phyloP scores from a whole-genome alignment of 1,284 basidiomycete species.

The Sanghuangporus sanghuang region DNA sequence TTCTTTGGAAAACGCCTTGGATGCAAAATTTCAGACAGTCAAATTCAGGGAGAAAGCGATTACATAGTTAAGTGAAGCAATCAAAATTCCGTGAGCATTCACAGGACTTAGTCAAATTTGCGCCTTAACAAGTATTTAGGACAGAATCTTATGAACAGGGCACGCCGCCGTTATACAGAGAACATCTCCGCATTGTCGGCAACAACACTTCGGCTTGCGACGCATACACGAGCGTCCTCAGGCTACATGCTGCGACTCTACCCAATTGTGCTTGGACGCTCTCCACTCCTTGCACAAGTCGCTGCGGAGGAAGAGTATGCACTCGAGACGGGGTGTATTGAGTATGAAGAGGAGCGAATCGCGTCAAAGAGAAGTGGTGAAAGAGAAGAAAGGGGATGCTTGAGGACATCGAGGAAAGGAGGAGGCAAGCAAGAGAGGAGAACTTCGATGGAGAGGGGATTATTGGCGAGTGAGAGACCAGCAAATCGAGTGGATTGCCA shows the following conservation, averaged over 20 bases:
- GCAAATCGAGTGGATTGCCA: too few relatives aligned
- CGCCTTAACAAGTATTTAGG: background rate
- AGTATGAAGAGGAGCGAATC: too few relatives aligned
- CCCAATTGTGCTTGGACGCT: conserved; percentile 67
- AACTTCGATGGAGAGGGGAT: conserved; percentile 70
- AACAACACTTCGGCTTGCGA: conserved; percentile 53
- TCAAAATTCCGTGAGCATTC: conserved; percentile 32
- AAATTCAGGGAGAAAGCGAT: conserved; percentile 43
- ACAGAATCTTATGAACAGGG: conserved; percentile 29
- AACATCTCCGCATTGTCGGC: conserved; percentile 49
- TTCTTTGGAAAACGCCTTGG: conserved; percentile 36
- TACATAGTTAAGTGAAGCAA: conserved; percentile 50
- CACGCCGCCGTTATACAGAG: conserved; percentile 46
- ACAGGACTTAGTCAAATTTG: background rate
- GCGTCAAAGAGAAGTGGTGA: too few relatives aligned
- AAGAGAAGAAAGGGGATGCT: conserved; percentile 66
- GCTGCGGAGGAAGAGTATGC: too few relatives aligned
- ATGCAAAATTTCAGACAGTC: conserved; percentile 35
- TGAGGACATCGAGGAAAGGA: conserved; percentile 76
- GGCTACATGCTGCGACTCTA: conserved; percentile 66
- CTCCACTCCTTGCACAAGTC: conserved; percentile 59
- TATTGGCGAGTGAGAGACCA: conserved; percentile 39
- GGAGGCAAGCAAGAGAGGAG: conserved; percentile 70
- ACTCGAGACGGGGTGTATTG: too few relatives aligned
- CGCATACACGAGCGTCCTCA: conserved; percentile 55